Evolutionary conservation across 768 basidiomycete species (phyloP).

Genomic region (Lyophyllum semitale): DNA sequence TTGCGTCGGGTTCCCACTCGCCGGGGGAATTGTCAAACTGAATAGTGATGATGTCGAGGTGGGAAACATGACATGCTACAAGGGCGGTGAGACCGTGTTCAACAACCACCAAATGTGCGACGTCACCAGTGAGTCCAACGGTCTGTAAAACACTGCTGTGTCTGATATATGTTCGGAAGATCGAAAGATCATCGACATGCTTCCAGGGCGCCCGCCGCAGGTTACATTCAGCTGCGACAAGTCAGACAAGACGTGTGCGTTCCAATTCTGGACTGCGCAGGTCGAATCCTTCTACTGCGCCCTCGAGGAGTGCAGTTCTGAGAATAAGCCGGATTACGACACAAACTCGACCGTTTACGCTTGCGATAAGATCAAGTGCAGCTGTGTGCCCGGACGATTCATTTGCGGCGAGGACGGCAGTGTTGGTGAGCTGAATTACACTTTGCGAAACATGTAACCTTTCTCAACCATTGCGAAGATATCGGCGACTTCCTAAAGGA

Average conservation of each 20-base stretch:
- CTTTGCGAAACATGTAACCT: background rate
- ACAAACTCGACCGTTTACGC: slow-evolving; percentile 74
- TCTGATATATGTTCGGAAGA: slow-evolving; percentile 46
- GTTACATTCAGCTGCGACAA: slow-evolving; percentile 94
- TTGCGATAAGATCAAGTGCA: slow-evolving; percentile 86
- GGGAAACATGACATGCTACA: slow-evolving; percentile 90
- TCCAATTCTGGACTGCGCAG: slow-evolving; percentile 98
- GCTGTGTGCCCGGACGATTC: slow-evolving; percentile 91
- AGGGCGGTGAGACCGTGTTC: slow-evolving; percentile 90
- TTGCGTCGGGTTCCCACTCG: slow-evolving; percentile 78
- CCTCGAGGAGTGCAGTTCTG: slow-evolving; percentile 67
- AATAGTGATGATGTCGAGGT: slow-evolving; percentile 38
- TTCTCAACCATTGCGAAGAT: slow-evolving; percentile 46
- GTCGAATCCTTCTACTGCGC: slow-evolving; percentile 96
- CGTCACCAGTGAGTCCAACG: slow-evolving; percentile 81
- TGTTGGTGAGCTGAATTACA: slow-evolving; percentile 61
- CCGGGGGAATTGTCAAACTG: slow-evolving; percentile 37
- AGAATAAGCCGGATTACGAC: slow-evolving; percentile 51
- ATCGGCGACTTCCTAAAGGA: slow-evolving; percentile 92
- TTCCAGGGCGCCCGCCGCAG: slow-evolving; percentile 87
- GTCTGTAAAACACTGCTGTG: background rate
- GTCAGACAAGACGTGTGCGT: slow-evolving; percentile 66
- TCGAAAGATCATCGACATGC: slow-evolving; percentile 92
- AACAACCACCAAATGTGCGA: slow-evolving; percentile 98
- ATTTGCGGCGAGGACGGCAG: slow-evolving; percentile 96